A percentile compares a stretch with the other conserved stretches of the same genome.
Conservation (phyloP, 2,329 filamentous ascomycete species). For the Epichloe festucae region DNA sequence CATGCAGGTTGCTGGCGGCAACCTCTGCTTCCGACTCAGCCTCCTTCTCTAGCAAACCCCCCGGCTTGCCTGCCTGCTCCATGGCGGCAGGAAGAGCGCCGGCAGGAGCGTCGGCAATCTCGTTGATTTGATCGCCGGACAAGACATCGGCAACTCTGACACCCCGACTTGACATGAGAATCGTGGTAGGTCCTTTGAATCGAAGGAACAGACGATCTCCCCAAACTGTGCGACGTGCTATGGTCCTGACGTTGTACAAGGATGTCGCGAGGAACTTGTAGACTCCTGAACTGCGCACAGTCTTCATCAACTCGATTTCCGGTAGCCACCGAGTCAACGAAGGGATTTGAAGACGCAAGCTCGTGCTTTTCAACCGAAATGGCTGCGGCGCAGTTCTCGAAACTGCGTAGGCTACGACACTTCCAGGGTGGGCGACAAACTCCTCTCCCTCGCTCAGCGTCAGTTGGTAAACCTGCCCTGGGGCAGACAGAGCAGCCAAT, state of each 20-base stretch:
- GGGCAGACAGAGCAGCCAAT: slow-evolving; percentile 69
- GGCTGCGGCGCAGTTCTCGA: slow-evolving; percentile 61
- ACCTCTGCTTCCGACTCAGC: slow-evolving; percentile 19
- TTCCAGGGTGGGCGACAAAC: slow-evolving; percentile 81
- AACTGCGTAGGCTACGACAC: slow-evolving; percentile 82
- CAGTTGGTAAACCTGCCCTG: slow-evolving; percentile 81
- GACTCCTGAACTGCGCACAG: slow-evolving; percentile 55
- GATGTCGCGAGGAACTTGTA: slow-evolving; percentile 59
- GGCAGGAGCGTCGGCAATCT: slow-evolving; percentile 72
- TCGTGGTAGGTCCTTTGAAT: slow-evolving; percentile 74
- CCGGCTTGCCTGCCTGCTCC: slow-evolving; percentile 29
- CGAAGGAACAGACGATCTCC: slow-evolving; percentile 86
- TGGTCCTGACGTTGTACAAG: slow-evolving; percentile 59
- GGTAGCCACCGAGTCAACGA: slow-evolving; percentile 51
- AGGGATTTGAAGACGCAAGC: slow-evolving; percentile 68
- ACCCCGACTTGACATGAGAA: slow-evolving; percentile 81
- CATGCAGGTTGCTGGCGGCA: slow-evolving; percentile 33
- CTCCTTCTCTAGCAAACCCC: slow-evolving; percentile 6
- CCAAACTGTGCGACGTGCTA: slow-evolving; percentile 73
- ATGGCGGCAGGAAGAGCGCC: slow-evolving; percentile 53
- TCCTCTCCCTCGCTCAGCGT: slow-evolving; percentile 71
- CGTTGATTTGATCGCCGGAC: slow-evolving; percentile 68
- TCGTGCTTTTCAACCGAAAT: slow-evolving; percentile 73
- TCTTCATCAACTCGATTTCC: slow-evolving; percentile 58
- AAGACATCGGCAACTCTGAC: slow-evolving; percentile 67